Percentiles rank a stretch among this genome's conserved stretches.
Evolutionary conservation across 371 early-diverging fungal genomes (phyloP).

Genomic region (Mortierella sp.): DNA sequence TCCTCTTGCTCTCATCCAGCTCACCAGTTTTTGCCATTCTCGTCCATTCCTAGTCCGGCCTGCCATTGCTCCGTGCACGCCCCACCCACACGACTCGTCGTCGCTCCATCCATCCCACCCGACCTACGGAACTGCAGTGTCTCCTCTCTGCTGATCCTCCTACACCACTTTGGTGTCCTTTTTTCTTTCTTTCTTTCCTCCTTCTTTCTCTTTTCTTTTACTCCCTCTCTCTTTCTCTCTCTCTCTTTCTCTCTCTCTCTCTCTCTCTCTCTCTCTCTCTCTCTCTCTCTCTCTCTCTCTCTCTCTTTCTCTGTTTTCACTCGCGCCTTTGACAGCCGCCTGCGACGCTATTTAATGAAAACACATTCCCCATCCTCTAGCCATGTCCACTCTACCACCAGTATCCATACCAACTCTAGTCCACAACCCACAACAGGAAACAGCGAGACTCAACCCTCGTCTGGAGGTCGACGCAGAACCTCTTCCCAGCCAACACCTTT

Average conservation of each 20-base stretch:
- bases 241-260: background rate
- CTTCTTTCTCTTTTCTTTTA: background rate
- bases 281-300: background rate
- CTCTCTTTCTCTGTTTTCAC: background rate
- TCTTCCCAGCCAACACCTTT: background rate
- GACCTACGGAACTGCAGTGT: background rate
- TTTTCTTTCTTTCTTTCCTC: conserved; percentile 7
- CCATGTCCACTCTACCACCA: too few species aligned
- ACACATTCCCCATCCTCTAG: too few species aligned
- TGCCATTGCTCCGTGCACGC: background rate
- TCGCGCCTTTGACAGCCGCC: background rate
- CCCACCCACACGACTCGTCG: background rate
- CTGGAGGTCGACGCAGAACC: background rate
- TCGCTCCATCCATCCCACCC: background rate
- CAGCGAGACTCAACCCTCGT: background rate
- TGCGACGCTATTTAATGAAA: background rate
- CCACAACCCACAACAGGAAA: background rate
- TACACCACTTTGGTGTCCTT: background rate
- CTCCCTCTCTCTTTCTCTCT: background rate
- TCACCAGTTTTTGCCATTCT: background rate
- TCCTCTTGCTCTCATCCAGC: background rate
- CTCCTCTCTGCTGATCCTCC: background rate
- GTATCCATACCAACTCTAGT: too few species aligned
- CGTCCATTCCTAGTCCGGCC: background rate
- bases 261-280: background rate